phyloP scores from a whole-genome alignment of 1,284 basidiomycete species.

The Blastosporella zonata region DNA sequence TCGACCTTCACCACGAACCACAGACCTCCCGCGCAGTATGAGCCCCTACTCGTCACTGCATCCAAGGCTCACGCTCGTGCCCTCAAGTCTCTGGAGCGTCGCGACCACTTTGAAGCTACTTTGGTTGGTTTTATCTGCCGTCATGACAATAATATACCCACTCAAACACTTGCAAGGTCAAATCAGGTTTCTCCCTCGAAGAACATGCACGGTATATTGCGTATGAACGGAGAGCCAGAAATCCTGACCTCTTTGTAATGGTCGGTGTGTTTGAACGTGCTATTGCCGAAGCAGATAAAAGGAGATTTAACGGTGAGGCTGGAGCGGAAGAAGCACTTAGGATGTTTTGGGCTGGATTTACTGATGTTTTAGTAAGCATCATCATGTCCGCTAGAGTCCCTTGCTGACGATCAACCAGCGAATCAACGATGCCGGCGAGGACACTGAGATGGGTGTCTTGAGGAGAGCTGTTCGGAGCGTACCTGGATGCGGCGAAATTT shows the following conservation, averaged over 20 bases:
- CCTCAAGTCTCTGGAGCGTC: slow-evolving; percentile 56
- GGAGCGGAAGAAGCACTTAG: slow-evolving; percentile 57
- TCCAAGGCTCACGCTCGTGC: slow-evolving; percentile 66
- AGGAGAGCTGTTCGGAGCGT: slow-evolving; percentile 62
- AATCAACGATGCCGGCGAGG: slow-evolving; percentile 40
- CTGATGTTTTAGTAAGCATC: slow-evolving; percentile 46
- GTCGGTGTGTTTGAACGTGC: slow-evolving; percentile 74
- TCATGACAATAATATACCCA: slow-evolving; percentile 2
- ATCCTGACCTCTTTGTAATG: slow-evolving; percentile 61
- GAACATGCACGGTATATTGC: slow-evolving; percentile 63
- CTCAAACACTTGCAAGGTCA: slow-evolving; percentile 29
- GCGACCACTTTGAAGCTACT: slow-evolving; percentile 57
- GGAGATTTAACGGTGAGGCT: slow-evolving; percentile 46
- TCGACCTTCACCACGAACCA: slow-evolving; percentile 84
- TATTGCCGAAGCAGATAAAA: slow-evolving; percentile 65
- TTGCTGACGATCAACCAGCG: slow-evolving; percentile 36
- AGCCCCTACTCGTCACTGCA: slow-evolving; percentile 68
- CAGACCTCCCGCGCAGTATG: slow-evolving; percentile 74
- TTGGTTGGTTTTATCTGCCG: slow-evolving; percentile 42
- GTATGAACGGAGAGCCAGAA: slow-evolving; percentile 62
- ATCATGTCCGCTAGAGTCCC: not conserved
- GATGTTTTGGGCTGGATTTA: slow-evolving; percentile 64
- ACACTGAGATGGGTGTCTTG: slow-evolving; percentile 39
- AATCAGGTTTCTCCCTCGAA: slow-evolving; percentile 51
- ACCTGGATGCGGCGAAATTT: slow-evolving; percentile 67